These are phyloP conservation scores for Tuber calosporum DNA, from an alignment of 495 filamentous ascomycete genomes.

Conservation along the genomic window DNA sequence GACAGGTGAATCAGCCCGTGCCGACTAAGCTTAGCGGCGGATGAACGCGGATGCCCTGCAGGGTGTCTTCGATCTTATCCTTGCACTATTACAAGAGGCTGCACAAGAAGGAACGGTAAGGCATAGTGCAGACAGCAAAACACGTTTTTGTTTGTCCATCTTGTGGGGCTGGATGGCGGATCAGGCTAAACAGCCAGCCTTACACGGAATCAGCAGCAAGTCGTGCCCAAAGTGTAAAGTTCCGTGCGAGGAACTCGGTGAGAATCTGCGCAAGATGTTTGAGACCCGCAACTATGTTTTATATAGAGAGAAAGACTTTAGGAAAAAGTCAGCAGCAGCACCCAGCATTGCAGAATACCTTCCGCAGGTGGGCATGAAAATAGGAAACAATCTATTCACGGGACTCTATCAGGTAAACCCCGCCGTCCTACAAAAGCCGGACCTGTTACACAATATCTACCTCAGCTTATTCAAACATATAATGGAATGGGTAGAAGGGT, in stretches of 20 bases:
- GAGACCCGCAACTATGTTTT: not conserved
- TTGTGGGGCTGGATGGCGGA: constrained; percentile 6
- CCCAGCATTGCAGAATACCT: no score
- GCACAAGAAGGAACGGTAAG: not conserved
- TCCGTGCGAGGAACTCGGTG: not conserved
- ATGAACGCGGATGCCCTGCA: no score
- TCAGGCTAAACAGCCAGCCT: not conserved
- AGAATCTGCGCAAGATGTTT: not conserved
- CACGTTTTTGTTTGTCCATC: not conserved
- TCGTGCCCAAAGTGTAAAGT: not conserved
- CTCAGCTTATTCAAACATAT: no score
- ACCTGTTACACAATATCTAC: no score
- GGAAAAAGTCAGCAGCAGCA: no score
- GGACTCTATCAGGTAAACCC: no score
- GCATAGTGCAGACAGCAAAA: not conserved
- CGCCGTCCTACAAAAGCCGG: no score
- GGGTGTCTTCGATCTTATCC: no score
- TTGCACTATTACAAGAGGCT: not conserved
- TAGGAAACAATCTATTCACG: no score
- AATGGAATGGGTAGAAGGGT: not conserved
- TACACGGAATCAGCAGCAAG: not conserved
- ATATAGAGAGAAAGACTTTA: no score
- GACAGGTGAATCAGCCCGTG: not conserved
- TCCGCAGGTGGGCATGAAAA: no score
- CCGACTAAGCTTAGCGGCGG: no score